Conservation (phyloP, 2,329 filamentous ascomycete species). For the Epichloe aotearoae region DNA sequence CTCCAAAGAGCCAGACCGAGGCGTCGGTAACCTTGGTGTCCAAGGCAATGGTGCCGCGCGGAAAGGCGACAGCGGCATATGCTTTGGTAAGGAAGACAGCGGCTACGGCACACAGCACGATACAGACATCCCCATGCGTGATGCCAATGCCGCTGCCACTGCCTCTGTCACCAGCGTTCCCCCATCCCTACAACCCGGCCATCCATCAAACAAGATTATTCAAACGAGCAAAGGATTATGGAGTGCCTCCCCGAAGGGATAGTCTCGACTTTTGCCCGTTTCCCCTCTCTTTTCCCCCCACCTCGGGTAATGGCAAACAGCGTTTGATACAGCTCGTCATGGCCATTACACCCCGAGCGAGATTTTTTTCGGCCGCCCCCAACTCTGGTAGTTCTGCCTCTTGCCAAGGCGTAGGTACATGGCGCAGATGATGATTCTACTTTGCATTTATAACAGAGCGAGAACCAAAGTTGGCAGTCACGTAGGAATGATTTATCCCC, state of each 20-base stretch:
- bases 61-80: conserved; percentile 34
- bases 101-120: conserved; percentile 33
- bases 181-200: conserved; percentile 39
- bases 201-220: conserved; percentile 41
- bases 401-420: no score
- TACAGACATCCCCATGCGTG: conserved; percentile 31
- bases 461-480: no score
- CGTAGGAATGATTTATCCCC: no score
- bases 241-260: conserved; percentile 24
- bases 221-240: conserved; percentile 53
- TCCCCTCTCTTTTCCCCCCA: no score
- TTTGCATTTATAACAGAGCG: no score
- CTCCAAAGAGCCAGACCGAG: conserved; percentile 35
- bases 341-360: no score
- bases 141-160: conserved; percentile 28
- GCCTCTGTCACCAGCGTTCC: conserved; percentile 19
- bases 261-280: background rate
- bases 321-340: background rate
- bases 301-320: background rate
- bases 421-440: no score
- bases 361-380: no score
- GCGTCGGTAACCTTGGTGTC: conserved; percentile 10
- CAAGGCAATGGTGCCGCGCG: conserved; percentile 8
- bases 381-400: background rate
- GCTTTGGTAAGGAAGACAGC: conserved; percentile 30